phyloP scores from a whole-genome alignment of 805 yeast genomes.

The Cyberlindnera petersonii region DNA sequence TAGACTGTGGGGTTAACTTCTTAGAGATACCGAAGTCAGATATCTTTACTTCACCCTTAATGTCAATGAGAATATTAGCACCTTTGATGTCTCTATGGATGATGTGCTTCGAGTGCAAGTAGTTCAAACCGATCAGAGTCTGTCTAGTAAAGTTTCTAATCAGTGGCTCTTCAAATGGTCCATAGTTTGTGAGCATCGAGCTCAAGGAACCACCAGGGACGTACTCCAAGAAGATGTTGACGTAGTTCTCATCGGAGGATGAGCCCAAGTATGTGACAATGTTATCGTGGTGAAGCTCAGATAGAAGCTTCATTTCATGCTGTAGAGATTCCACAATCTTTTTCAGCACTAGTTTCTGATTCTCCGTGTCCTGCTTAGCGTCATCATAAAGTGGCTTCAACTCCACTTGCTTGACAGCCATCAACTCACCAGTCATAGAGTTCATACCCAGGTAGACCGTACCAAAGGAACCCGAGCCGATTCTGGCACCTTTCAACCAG shows the following conservation, averaged over 20 bases:
- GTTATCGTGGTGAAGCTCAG: constrained; percentile 82
- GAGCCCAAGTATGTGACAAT: constrained; percentile 92
- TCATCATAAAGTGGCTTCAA: constrained; percentile 45
- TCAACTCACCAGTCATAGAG: constrained; percentile 85
- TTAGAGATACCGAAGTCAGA: constrained; percentile 85
- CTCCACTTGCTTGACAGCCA: constrained; percentile 96
- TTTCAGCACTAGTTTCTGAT: constrained; percentile 33
- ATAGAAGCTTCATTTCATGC: constrained; percentile 72
- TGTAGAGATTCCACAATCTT: constrained; percentile 77
- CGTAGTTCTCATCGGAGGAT: constrained; percentile 60
- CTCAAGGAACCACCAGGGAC: constrained; percentile 75
- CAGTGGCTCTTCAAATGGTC: constrained; percentile 76
- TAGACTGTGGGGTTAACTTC: constrained; percentile 48
- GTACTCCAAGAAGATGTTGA: constrained; percentile 79
- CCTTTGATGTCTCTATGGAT: constrained; percentile 88
- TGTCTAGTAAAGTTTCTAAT: constrained; percentile 71
- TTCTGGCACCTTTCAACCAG: constrained; percentile 91
- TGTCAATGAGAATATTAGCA: constrained; percentile 78
- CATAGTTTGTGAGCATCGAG: constrained; percentile 65
- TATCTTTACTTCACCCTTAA: constrained; percentile 76
- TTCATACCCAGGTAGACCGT: constrained; percentile 90
- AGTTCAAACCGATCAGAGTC: constrained; percentile 68
- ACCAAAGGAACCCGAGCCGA: constrained; percentile 95
- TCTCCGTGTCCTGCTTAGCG: constrained; percentile 20
- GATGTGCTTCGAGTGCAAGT: constrained; percentile 69